phyloP scores from a whole-genome alignment of 163 green algal genomes.

The Dunaliella salina region DNA sequence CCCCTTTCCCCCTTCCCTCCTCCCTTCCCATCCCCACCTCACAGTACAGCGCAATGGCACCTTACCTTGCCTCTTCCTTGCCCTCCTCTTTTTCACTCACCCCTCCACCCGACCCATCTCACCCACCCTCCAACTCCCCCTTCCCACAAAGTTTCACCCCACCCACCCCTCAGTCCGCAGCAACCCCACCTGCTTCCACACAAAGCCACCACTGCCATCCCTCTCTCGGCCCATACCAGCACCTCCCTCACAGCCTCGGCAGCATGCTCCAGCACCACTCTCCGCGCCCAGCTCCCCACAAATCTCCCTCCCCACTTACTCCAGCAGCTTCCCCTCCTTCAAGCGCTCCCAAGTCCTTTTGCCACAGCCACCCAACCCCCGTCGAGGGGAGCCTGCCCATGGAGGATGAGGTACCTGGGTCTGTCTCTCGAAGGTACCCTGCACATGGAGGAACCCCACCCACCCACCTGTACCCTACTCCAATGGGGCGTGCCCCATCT shows the following conservation, averaged over 20 bases:
- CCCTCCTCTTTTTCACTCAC: not conserved
- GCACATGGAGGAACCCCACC: not conserved
- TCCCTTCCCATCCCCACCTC: not conserved
- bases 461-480: not conserved
- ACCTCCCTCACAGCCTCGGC: not conserved
- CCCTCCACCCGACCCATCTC: not conserved
- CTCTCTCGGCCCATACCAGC: no score
- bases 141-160: not conserved
- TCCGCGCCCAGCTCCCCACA: not conserved
- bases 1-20: no score
- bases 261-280: not conserved
- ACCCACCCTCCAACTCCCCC: not conserved
- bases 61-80: not conserved
- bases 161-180: not conserved
- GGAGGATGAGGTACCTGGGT: not conserved
- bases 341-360: not conserved
- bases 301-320: not conserved
- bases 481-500: not conserved
- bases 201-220: not conserved
- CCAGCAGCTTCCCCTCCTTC: not conserved
- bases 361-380: not conserved
- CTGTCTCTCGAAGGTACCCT: not conserved
- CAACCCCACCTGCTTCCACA: no score
- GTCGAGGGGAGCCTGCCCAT: not conserved
- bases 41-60: not conserved